Conservation (phyloP, 305 asterid genomes). For the Fraxinus sp. region DNA sequence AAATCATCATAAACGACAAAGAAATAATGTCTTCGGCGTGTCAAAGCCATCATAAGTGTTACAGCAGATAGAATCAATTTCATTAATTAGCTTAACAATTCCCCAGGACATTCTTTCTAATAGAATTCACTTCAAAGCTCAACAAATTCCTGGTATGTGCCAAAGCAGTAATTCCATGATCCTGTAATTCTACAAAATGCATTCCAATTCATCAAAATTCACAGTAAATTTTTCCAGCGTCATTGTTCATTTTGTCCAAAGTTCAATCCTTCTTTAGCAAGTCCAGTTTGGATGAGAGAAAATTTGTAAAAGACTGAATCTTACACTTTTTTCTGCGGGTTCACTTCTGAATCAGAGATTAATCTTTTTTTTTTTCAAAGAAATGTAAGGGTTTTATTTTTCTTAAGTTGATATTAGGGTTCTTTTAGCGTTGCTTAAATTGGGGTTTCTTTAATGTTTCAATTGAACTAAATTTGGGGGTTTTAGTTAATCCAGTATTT, state of each 20-base stretch:
- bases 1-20: not conserved
- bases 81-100: not conserved
- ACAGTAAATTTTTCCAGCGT: not conserved
- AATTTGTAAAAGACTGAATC: not conserved
- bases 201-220: not conserved
- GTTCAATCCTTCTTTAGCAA: slow-evolving; percentile 8
- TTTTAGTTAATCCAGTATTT: slow-evolving; percentile 16
- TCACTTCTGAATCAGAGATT: not conserved
- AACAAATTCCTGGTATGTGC: not conserved
- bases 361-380: not conserved
- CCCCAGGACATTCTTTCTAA: not conserved
- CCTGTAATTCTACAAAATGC: not conserved
- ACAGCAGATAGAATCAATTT: not conserved
- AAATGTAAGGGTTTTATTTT: not conserved
- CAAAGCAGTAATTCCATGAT: not conserved
- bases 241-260: slow-evolving; percentile 22
- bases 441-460: slow-evolving; percentile 20
- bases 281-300: not conserved
- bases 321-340: not conserved
- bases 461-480: not conserved
- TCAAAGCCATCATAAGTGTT: not conserved
- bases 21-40: not conserved
- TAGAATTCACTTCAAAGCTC: not conserved
- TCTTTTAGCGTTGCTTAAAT: slow-evolving; percentile 9
- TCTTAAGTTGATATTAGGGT: slow-evolving; percentile 20